phyloP scores from a whole-genome alignment of 257 asterid species.

The Lithospermum erythrorhizon region DNA sequence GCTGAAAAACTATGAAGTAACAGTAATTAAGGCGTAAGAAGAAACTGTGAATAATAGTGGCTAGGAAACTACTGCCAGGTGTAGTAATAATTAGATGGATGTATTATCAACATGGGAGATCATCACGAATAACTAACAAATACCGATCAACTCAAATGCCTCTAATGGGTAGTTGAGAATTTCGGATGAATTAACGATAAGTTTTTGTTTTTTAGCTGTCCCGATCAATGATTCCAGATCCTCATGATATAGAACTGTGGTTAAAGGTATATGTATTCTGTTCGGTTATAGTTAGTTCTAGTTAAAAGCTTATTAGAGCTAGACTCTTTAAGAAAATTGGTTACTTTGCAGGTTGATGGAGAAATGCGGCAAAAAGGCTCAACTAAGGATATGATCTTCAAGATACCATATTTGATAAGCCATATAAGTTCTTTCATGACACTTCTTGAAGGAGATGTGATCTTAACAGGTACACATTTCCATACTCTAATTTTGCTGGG shows the following conservation, averaged over 20 bases:
- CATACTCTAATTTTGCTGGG: conserved; percentile 1
- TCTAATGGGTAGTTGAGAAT: background rate
- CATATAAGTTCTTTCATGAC: conserved; percentile 92
- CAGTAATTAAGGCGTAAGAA: no score
- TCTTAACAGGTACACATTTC: conserved; percentile 58
- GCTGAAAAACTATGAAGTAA: background rate
- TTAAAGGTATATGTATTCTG: conserved; percentile 44
- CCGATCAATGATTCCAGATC: conserved; percentile 65
- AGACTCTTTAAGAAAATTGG: conserved; percentile 3
- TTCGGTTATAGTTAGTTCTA: background rate
- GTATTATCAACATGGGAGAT: background rate
- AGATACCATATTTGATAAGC: conserved; percentile 93
- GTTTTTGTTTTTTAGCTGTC: conserved; percentile 43
- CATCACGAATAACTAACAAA: background rate
- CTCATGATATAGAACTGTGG: conserved; percentile 85
- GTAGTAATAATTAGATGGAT: background rate
- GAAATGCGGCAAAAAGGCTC: conserved; percentile 82
- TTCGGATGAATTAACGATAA: conserved; percentile 1
- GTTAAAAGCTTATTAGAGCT: background rate
- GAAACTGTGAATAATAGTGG: no score
- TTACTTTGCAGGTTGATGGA: conserved; percentile 73
- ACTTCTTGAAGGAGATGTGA: conserved; percentile 88
- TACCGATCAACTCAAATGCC: no score
- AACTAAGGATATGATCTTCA: conserved; percentile 83
- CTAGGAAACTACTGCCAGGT: no score